phyloP scores from a whole-genome alignment of 305 asterid genomes.

The Plantago rigida region DNA sequence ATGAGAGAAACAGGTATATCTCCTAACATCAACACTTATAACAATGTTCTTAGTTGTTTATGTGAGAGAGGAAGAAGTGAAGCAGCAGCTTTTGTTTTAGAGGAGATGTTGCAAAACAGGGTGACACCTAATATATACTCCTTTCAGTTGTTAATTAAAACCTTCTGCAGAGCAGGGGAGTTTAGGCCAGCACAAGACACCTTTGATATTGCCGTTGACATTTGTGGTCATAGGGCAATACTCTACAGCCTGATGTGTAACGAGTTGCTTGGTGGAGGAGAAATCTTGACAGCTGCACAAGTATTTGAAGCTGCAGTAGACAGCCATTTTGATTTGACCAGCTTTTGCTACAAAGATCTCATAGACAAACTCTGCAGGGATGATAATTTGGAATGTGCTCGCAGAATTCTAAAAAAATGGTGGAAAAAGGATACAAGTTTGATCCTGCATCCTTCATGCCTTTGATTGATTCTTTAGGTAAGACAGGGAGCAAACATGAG shows the following conservation, averaged over 20 bases:
- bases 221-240: conserved; percentile 54
- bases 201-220: conserved; percentile 48
- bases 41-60: conserved; percentile 51
- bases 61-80: conserved; percentile 67
- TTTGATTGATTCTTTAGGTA: conserved; percentile 58
- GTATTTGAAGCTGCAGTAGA: conserved; percentile 62
- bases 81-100: conserved; percentile 61
- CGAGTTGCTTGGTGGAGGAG: conserved; percentile 69
- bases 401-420: conserved; percentile 50
- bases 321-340: conserved; percentile 42
- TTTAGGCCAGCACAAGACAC: conserved; percentile 81
- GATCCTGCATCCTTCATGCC: conserved; percentile 80
- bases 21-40: conserved; percentile 62
- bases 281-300: conserved; percentile 55
- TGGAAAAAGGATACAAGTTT: conserved; percentile 51
- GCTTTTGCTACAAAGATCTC: conserved; percentile 56
- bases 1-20: conserved; percentile 72
- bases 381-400: conserved; percentile 48
- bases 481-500: conserved; percentile 52
- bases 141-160: conserved; percentile 53
- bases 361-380: conserved; percentile 43
- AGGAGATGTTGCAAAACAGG: conserved; percentile 68
- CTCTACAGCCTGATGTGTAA: conserved; percentile 60
- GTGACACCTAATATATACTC: conserved; percentile 50
- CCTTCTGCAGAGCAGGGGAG: conserved; percentile 73